Percentiles rank a stretch among this genome's conserved stretches.
Conservation (phyloP, 177 flowering plant species). For the Tripterygium wilfordii region DNA sequence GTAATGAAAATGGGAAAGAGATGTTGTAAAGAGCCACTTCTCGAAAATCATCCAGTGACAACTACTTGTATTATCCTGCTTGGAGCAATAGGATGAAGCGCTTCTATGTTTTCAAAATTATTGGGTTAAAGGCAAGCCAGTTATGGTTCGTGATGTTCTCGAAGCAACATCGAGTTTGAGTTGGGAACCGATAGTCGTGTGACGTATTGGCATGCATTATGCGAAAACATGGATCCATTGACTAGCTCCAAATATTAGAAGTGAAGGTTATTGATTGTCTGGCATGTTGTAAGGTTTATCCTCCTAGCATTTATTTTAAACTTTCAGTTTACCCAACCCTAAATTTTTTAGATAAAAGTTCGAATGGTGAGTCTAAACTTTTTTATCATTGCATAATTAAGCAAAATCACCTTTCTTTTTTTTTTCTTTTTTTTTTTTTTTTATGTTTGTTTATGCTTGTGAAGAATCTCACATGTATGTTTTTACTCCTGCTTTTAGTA, state of each 20-base stretch:
- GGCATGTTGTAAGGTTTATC: conserved; percentile 66
- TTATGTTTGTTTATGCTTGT: too few relatives aligned
- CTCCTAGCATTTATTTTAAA: background rate
- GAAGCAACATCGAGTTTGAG: conserved; percentile 47
- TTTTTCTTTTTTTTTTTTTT: too few relatives aligned
- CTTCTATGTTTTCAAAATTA: conserved; percentile 45
- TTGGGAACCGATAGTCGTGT: conserved; percentile 91
- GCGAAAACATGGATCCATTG: conserved; percentile 30
- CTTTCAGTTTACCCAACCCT: too few relatives aligned
- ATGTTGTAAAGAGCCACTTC: conserved; percentile 34
- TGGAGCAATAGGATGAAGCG: conserved; percentile 26
- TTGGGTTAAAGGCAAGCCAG: conserved; percentile 78
- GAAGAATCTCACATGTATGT: too few relatives aligned
- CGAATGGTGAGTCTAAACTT: too few relatives aligned
- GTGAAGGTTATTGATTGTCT: conserved; percentile 82
- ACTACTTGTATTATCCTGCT: conserved; percentile 51
- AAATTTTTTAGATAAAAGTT: too few relatives aligned
- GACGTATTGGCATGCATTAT: conserved; percentile 82
- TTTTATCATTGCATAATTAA: too few relatives aligned
- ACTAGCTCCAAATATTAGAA: conserved; percentile 33
- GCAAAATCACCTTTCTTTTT: too few relatives aligned
- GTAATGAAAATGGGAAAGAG: conserved; percentile 3
- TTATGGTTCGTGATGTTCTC: conserved; percentile 64
- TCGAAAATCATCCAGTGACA: conserved; percentile 37
- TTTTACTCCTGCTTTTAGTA: too few relatives aligned